These are phyloP conservation scores for Wickerhamomyces queroliae DNA, from an alignment of 805 yeast genomes.

Conservation along the genomic window DNA sequence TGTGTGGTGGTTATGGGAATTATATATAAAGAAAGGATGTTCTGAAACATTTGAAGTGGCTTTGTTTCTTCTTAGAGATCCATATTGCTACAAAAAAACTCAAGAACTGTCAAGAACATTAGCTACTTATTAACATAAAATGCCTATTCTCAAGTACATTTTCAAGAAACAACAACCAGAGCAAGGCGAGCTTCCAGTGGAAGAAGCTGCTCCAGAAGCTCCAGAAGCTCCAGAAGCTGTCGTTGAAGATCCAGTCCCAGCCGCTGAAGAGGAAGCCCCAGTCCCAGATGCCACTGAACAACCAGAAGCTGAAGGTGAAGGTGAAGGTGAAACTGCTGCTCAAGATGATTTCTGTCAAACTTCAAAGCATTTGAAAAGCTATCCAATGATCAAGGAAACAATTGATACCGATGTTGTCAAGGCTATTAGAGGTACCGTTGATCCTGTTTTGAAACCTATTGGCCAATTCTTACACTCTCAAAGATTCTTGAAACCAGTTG, in stretches of 20 bases:
- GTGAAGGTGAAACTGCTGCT: not conserved
- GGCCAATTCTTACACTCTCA: slow-evolving; percentile 25
- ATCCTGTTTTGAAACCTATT: slow-evolving; percentile 24
- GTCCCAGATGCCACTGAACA: no score
- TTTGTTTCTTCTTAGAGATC: no score
- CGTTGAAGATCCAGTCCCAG: not conserved
- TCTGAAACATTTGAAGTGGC: no score
- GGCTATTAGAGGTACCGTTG: slow-evolving; percentile 25
- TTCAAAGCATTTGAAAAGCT: slow-evolving; percentile 35
- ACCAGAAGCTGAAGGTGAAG: not conserved
- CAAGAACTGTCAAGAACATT: no score
- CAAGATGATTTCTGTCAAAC: slow-evolving; percentile 5
- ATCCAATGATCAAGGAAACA: slow-evolving; percentile 43
- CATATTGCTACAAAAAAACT: no score
- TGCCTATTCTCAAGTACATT: not conserved
- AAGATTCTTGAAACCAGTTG: slow-evolving; percentile 35
- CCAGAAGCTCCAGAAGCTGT: not conserved
- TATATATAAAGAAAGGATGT: no score
- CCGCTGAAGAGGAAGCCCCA: no score
- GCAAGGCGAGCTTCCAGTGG: not conserved
- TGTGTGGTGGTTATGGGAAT: no score
- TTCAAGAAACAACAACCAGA: not conserved
- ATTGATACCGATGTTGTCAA: slow-evolving; percentile 32
- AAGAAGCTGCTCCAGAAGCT: not conserved
- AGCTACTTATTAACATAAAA: no score